A percentile compares a stretch with the other conserved stretches of the same genome.
Evolutionary conservation across 352 stramenopile species (phyloP).

Genomic region (Globisporangium camurandrum): DNA sequence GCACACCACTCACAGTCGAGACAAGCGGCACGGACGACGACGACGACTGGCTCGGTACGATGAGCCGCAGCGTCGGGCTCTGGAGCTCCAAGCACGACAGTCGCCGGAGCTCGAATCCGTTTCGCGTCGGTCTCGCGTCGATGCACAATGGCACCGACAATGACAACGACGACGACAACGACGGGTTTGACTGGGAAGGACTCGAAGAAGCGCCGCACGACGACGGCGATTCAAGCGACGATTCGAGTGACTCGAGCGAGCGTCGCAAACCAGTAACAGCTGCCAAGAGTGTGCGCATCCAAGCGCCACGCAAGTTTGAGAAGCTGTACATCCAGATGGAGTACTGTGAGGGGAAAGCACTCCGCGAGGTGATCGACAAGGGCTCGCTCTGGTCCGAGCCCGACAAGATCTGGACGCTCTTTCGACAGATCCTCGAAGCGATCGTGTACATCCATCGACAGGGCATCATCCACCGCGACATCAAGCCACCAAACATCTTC

Average conservation of each 20-base stretch:
- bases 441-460: slow-evolving; percentile 93
- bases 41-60: slow-evolving; percentile 73
- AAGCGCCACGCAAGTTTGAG: slow-evolving; percentile 46
- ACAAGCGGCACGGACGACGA: slow-evolving; percentile 41
- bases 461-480: slow-evolving; percentile 91
- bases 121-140: slow-evolving; percentile 2
- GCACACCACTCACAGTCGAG: slow-evolving; percentile 23
- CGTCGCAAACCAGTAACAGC: slow-evolving; percentile 10
- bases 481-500: slow-evolving; percentile 93
- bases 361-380: slow-evolving; percentile 94
- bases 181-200: slow-evolving; percentile 65
- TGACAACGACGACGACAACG: too few relatives aligned
- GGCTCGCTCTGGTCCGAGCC: slow-evolving; percentile 66
- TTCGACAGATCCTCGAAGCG: slow-evolving; percentile 93
- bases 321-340: slow-evolving; percentile 95
- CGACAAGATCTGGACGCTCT: slow-evolving; percentile 91
- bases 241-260: slow-evolving; percentile 23
- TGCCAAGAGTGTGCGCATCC: background rate
- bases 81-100: slow-evolving; percentile 61
- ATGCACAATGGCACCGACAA: too few relatives aligned
- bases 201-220: slow-evolving; percentile 48
- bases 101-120: slow-evolving; percentile 29
- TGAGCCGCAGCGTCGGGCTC: slow-evolving; percentile 53
- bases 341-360: slow-evolving; percentile 90
- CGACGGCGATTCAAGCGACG: slow-evolving; percentile 13